Evolutionary conservation across 768 basidiomycete species (phyloP).

Genomic region (Pleurotus tuber-regium): DNA sequence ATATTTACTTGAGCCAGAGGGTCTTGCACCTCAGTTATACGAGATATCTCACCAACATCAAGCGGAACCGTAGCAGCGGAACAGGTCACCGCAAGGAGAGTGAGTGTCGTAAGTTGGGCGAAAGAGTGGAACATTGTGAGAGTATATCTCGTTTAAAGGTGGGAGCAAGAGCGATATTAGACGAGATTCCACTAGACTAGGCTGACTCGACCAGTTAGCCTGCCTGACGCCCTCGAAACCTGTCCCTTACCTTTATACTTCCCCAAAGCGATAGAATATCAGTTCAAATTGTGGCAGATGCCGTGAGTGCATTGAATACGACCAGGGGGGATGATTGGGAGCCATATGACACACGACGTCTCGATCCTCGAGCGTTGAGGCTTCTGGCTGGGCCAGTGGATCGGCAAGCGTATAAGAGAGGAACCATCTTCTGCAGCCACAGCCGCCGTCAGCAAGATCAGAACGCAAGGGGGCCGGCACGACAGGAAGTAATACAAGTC

Average conservation of each 20-base stretch:
- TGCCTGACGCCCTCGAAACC: neutral
- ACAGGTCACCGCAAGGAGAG: neutral
- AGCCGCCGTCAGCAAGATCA: neutral
- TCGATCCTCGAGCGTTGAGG: neutral
- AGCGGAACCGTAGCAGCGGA: neutral
- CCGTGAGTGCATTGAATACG: no score
- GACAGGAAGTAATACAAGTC: neutral
- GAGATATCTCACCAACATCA: neutral
- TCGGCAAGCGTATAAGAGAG: neutral
- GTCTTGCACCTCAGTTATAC: neutral
- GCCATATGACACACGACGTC: neutral
- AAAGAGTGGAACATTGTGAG: neutral
- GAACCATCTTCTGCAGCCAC: neutral
- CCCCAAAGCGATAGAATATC: neutral
- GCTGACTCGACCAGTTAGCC: neutral
- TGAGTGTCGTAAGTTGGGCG: neutral
- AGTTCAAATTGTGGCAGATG: neutral
- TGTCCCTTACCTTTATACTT: neutral
- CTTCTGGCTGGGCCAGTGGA: neutral
- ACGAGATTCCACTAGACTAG: neutral
- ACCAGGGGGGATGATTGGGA: neutral
- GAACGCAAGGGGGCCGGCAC: neutral
- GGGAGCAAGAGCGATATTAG: neutral
- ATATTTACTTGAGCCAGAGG: no score
- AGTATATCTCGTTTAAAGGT: neutral